These are phyloP conservation scores for Castanea sativa DNA, from an alignment of 306 rosid genomes.

Conservation along the genomic window DNA sequence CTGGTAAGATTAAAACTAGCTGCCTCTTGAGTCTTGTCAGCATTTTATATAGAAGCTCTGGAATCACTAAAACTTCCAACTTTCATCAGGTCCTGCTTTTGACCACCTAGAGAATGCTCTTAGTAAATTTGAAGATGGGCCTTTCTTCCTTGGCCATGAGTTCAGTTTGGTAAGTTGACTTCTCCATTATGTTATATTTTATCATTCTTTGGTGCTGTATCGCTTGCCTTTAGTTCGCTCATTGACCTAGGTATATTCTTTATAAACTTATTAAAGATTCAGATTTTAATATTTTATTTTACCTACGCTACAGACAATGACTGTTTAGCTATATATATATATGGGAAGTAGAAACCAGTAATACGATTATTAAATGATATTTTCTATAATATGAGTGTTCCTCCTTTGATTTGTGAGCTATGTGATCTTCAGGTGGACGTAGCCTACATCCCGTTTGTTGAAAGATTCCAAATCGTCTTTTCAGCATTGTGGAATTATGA, in stretches of 20 bases:
- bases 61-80: neutral
- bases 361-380: neutral
- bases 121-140: slow-evolving; percentile 66
- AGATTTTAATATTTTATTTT: no score
- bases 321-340: no score
- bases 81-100: slow-evolving; percentile 50
- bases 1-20: slow-evolving; percentile 37
- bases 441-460: slow-evolving; percentile 59
- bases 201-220: neutral
- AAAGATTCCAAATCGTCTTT: slow-evolving; percentile 52
- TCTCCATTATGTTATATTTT: neutral
- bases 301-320: no score
- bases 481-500: slow-evolving; percentile 43
- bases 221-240: neutral
- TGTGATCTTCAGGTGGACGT: slow-evolving; percentile 60
- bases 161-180: slow-evolving; percentile 62
- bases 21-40: neutral
- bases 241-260: no score
- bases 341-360: neutral
- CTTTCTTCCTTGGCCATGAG: slow-evolving; percentile 62
- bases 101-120: slow-evolving; percentile 80
- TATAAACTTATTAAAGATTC: no score
- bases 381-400: neutral
- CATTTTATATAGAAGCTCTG: neutral
- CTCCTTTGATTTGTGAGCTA: slow-evolving; percentile 7